Conservation (phyloP, 352 stramenopile species). For the Pythium aristosporum region DNA sequence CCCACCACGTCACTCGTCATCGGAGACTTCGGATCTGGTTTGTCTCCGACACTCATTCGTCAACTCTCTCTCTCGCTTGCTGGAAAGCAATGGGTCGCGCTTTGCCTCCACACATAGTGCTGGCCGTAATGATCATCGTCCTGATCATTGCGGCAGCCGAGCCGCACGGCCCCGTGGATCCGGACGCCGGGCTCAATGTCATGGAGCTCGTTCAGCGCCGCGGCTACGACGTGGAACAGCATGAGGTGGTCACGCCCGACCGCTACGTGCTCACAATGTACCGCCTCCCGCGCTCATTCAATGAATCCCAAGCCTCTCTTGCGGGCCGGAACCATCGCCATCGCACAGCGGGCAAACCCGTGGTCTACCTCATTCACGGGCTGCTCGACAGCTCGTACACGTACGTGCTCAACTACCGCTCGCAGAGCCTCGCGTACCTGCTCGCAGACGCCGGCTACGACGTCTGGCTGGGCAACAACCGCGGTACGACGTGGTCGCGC, state of each 20-base stretch:
- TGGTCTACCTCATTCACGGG: slow-evolving; percentile 52
- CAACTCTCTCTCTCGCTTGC: background rate
- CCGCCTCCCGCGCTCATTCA: slow-evolving; percentile 52
- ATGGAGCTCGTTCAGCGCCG: slow-evolving; percentile 46
- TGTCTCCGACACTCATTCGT: background rate
- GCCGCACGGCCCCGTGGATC: slow-evolving; percentile 31
- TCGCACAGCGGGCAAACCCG: slow-evolving; percentile 37
- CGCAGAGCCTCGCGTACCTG: slow-evolving; percentile 58
- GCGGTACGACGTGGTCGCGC: slow-evolving; percentile 54
- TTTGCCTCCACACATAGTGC: too few species aligned
- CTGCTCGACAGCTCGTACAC: slow-evolving; percentile 64
- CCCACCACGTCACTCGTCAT: background rate
- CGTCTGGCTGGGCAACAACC: slow-evolving; percentile 67
- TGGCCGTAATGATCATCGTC: background rate
- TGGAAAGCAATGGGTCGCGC: too few species aligned
- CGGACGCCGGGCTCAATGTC: slow-evolving; percentile 45
- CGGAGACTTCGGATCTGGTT: background rate
- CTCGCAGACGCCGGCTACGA: slow-evolving; percentile 60
- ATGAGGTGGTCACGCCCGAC: slow-evolving; percentile 56
- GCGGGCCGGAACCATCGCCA: background rate
- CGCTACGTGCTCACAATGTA: slow-evolving; percentile 71
- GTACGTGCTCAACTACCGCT: slow-evolving; percentile 59
- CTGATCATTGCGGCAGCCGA: slow-evolving; percentile 23
- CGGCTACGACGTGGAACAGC: slow-evolving; percentile 54
- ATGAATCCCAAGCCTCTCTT: slow-evolving; percentile 38